A percentile compares a stretch with the other conserved stretches of the same genome.
Conservation (phyloP, 2,329 filamentous ascomycete species). For the Aureobasidium musti region DNA sequence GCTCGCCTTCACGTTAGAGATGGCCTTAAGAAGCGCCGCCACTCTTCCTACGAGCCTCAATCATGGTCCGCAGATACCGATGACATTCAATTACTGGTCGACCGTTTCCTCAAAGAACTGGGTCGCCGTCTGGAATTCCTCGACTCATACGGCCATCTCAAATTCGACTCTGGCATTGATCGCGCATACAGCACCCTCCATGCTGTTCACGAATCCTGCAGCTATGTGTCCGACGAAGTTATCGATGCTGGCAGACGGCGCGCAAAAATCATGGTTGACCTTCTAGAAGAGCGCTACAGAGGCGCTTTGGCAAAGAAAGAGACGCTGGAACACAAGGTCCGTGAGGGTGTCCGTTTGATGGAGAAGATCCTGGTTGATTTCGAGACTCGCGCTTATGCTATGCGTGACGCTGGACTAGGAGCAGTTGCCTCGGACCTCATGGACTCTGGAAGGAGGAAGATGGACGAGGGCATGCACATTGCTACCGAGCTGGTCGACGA, state of each 20-base stretch:
- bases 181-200: constrained; percentile 84
- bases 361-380: constrained; percentile 84
- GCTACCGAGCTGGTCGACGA: constrained; percentile 78
- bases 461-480: constrained; percentile 75
- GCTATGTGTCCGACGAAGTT: constrained; percentile 84
- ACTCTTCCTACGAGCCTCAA: constrained; percentile 51
- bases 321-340: constrained; percentile 87
- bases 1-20: constrained; percentile 40
- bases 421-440: constrained; percentile 71
- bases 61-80: constrained; percentile 51
- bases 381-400: constrained; percentile 76
- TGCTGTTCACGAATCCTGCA: constrained; percentile 83
- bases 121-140: constrained; percentile 84
- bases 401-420: constrained; percentile 74
- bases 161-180: constrained; percentile 79
- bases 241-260: constrained; percentile 82
- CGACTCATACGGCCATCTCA: constrained; percentile 81
- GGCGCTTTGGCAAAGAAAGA: constrained; percentile 81
- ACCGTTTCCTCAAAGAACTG: constrained; percentile 80
- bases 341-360: constrained; percentile 81
- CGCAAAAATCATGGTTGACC: constrained; percentile 88
- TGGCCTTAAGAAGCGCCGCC: constrained; percentile 44
- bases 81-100: constrained; percentile 57
- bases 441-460: constrained; percentile 74
- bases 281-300: constrained; percentile 82